Evolutionary conservation across 2,329 filamentous ascomycete species (phyloP), one percentile per base, ranked within the genome.

Genomic region (Aureobasidium lini): DNA sequence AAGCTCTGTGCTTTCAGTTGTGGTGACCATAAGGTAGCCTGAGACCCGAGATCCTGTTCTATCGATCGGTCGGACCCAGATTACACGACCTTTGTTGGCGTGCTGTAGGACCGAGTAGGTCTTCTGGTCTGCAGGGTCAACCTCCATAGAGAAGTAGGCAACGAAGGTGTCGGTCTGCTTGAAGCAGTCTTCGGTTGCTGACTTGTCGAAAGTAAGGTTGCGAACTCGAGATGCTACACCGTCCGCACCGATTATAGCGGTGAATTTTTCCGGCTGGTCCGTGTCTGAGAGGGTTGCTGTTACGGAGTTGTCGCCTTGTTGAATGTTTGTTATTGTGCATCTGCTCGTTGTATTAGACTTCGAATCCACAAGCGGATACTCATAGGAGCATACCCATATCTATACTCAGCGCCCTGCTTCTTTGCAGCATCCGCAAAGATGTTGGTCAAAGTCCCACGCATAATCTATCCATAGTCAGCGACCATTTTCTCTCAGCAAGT

Each of bases 401-500:
- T 43, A 34, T 28, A 54, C 11, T 43, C 7, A 16, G 29, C 50
- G 1, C 50, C 50, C 5, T 43, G 52, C 6, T 57, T 47, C 29
- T 63, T 67, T 9, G 66, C 65, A 28, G 61, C 65, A n/a, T 68
- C 59, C 8, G 78, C 74, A 0, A 84, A 59, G 1, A 83, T 63
- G 1, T 64, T 66, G 13, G 73, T 77, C 34, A 84, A 62, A 58
- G 83, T 79, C 0, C 78, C 80, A 8, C 81, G 71, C 74, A 83
- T 77, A 49, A 84, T 82, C 50, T 62, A 37, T 15, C 36, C 36
- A 9, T 10, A 37, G 9, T 48, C n/a, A 48, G 31, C 10, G 34
- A 34, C 29, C 6, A 48, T 10, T 34, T 5, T 4, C 23, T 42
- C 23, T 46, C 4, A 23, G 36, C 10, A 13, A 23, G 29, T 15